Evolutionary conservation across 495 filamentous ascomycete species (phyloP).

Genomic region (Penicillium desertorum): DNA sequence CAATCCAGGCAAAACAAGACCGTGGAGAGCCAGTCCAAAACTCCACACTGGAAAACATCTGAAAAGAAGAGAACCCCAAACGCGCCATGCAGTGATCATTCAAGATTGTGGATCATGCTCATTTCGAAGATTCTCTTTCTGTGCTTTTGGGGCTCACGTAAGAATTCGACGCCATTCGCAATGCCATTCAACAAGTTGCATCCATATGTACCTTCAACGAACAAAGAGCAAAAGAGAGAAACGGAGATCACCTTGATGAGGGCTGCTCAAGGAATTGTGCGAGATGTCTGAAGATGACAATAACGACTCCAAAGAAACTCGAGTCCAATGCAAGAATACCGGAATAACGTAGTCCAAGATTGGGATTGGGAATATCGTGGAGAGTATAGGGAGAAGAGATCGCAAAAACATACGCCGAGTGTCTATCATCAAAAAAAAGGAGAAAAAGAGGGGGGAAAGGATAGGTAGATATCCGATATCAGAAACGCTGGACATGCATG

Average conservation of each 20-base stretch:
- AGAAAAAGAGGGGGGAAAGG: not conserved
- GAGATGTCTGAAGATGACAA: not conserved
- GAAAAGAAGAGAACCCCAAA: slow-evolving; percentile 13
- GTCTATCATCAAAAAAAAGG: slow-evolving; percentile 7
- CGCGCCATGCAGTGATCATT: slow-evolving; percentile 32
- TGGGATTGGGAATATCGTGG: not conserved
- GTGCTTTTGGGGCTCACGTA: slow-evolving; percentile 21
- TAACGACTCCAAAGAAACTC: not conserved
- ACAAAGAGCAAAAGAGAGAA: slow-evolving; percentile 17
- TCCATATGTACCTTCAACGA: slow-evolving; percentile 31
- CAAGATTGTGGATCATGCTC: slow-evolving; percentile 25
- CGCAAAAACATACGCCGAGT: slow-evolving; percentile 2
- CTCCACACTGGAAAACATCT: slow-evolving; percentile 10
- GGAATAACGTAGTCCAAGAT: not conserved
- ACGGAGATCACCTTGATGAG: slow-evolving; percentile 6
- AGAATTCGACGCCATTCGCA: slow-evolving; percentile 31
- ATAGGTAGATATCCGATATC: slow-evolving; percentile 5
- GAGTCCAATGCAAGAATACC: slow-evolving; percentile 7
- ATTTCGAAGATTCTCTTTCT: slow-evolving; percentile 17
- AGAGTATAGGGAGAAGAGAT: slow-evolving; percentile 4
- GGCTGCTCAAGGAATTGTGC: not conserved
- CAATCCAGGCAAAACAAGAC: slow-evolving; percentile 5
- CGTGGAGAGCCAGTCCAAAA: slow-evolving; percentile 7
- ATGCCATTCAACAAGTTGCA: slow-evolving; percentile 32
- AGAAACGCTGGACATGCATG: slow-evolving; percentile 19